phyloP scores from a whole-genome alignment of 345 rosid species.

The Bruguiera gymnorhiza region DNA sequence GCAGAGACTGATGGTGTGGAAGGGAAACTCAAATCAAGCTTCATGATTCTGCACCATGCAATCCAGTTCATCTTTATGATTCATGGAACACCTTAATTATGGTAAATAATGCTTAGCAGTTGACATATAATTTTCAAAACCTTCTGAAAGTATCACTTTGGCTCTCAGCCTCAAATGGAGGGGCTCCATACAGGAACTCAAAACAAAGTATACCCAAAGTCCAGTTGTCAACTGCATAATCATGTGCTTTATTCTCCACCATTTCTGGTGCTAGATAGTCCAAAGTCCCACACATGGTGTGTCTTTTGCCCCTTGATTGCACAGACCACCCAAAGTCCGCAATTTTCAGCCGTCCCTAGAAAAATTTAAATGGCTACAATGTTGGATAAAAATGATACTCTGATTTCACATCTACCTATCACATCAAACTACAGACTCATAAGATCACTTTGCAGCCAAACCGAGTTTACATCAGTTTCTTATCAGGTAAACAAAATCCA shows the following conservation, averaged over 20 bases:
- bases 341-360: slow-evolving; percentile 84
- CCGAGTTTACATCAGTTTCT: no score
- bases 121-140: slow-evolving; percentile 27
- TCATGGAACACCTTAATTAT: background rate
- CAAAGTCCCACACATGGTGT: slow-evolving; percentile 94
- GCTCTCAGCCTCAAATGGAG: slow-evolving; percentile 92
- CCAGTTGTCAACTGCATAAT: slow-evolving; percentile 94
- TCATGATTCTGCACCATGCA: slow-evolving; percentile 57
- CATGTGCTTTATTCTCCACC: slow-evolving; percentile 90
- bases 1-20: slow-evolving; percentile 48
- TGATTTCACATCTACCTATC: no score
- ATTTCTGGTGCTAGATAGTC: slow-evolving; percentile 97
- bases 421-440: no score
- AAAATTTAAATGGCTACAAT: background rate
- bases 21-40: slow-evolving; percentile 81
- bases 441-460: no score
- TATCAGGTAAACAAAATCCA: no score
- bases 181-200: slow-evolving; percentile 86
- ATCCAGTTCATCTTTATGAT: slow-evolving; percentile 2
- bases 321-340: slow-evolving; percentile 99
- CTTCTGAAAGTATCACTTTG: slow-evolving; percentile 78
- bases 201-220: slow-evolving; percentile 87
- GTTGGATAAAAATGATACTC: no score
- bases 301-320: slow-evolving; percentile 87
- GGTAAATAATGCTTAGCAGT: background rate